Evolutionary conservation across 2,329 filamentous ascomycete species (phyloP).

Genomic region (Apiospora phragmitis): DNA sequence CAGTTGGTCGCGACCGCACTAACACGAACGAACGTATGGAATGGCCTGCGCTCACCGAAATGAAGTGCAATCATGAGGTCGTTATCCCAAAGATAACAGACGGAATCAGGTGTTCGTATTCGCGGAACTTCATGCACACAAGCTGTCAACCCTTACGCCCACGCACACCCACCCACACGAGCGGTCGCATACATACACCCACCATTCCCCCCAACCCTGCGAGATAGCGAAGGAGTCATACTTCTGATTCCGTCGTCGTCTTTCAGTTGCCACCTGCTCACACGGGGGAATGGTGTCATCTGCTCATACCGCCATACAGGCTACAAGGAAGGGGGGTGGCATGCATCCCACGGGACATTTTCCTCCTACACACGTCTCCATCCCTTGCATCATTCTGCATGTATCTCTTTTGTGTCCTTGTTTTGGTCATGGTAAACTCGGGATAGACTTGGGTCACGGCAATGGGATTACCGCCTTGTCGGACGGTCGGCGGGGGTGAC

Average conservation of each 20-base stretch:
- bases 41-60: not conserved
- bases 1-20: not conserved
- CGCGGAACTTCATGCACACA: not conserved
- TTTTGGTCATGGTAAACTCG: not conserved
- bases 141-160: not conserved
- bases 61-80: not conserved
- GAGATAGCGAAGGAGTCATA: not conserved
- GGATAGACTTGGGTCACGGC: slow-evolving; percentile 7
- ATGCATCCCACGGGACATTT: not conserved
- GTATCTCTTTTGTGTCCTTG: not conserved
- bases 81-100: slow-evolving; percentile 1
- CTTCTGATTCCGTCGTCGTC: not conserved
- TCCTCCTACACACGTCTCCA: not conserved
- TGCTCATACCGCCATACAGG: not conserved
- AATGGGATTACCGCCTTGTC: not conserved
- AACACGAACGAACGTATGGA: not conserved
- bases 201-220: not conserved
- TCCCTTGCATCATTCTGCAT: slow-evolving; percentile 8
- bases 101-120: slow-evolving; percentile 5
- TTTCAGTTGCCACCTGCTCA: not conserved
- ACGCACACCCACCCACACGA: not conserved
- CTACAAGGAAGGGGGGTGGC: not conserved
- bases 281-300: not conserved
- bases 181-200: not conserved
- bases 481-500: not conserved